Evolutionary conservation across 306 rosid genomes (phyloP), one percentile per base, ranked within the genome.

Genomic region (Vigna reflexopilosa): DNA sequence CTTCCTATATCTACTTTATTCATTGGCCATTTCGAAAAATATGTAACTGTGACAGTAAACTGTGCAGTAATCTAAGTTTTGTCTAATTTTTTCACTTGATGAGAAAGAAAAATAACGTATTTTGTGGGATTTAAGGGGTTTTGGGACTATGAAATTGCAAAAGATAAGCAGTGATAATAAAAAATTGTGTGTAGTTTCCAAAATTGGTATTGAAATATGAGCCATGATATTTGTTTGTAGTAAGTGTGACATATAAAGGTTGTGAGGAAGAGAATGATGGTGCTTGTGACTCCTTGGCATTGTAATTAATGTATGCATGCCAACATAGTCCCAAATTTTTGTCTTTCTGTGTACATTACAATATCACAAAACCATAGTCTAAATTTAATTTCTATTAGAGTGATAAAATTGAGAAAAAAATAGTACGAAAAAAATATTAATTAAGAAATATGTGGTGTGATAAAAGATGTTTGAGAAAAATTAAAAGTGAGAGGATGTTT

Each of bases 251-350:
- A 66, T 32, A 28, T 66, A 56, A 16, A 40, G 17, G 7, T 20
- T 22, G 9, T 17, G 15, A 32, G 82, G 9, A 15, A 79, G 32
- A 32, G 70, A 78, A 78, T 48, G 65, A 49, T 61, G 72, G 5
- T 36, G 45, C 9, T 40, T 71, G 77, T 50, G 72, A 79, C 55
- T 59, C n/a, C 19, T 9, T n/a, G 32, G 65, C 70, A 34, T 26
- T 8, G 47, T 70, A 70, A 79, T 68, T 79, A 61, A 61, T 38
- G 66, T 44, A 36, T 15, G 68, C 57, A 67, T 67, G 75, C 75
- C 68, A 77, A 67, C 42, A 79, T 7, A 70, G 78, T 61, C 72
- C 77, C 45, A 13, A 34, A 28, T 50, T 17, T 9, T 65, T 17
- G 47, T 63, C 50, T 71, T 40, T 55, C 58, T 16, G 54, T 24